Base-by-base conservation (phyloP, 306 rosid genomes). In the Prinsepia uniflora region DNA sequence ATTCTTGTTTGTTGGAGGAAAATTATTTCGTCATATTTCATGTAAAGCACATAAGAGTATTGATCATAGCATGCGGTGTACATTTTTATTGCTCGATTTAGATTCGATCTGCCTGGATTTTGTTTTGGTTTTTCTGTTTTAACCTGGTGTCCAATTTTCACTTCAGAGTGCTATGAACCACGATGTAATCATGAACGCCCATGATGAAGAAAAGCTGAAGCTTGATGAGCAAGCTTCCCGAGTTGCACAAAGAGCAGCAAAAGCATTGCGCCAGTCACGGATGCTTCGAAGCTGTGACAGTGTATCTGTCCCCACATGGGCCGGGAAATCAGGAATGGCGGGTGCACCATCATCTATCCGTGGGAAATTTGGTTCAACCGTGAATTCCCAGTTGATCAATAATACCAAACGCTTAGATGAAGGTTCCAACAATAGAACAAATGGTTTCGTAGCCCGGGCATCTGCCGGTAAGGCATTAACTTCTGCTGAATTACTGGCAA, bases 181-280 rank as follows among this genome's bases (percentile, higher is more conserved):
- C 76, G 99, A 94, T 78, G 47, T 83, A 63, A 94, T 94, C 84
- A 80, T 89, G 92, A 80, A 91, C 67, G 99, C 96, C 63, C 85
- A 94, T 20, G 95, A 87, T 20, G 99, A 79, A 79, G 99, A 94
- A 81, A 91, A 87, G 80, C 44, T 86, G 80, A 86, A 88, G 76
- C 96, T 94, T 45, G 97, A 94, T 48, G 95, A 84, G 87, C 87
- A 94, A 72, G 97, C 96, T 74, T 89, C 99, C 73, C 84, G 80
- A 80, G 96, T 94, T 72, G 99, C 99, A 72, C 89, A 85, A 74
- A 89, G 94, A 86, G 97, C 97, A 53, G 96, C 96, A 40, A 97
- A 94, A 85, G 98, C 95, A 54, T 86, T 91, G 80, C 88, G 95
- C 43, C 83, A 84, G 78, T 91, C 98, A 18, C 83, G 96, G 74